Evolutionary conservation across 2,329 filamentous ascomycete species (phyloP).

Genomic region (Waltergamsia citrina): DNA sequence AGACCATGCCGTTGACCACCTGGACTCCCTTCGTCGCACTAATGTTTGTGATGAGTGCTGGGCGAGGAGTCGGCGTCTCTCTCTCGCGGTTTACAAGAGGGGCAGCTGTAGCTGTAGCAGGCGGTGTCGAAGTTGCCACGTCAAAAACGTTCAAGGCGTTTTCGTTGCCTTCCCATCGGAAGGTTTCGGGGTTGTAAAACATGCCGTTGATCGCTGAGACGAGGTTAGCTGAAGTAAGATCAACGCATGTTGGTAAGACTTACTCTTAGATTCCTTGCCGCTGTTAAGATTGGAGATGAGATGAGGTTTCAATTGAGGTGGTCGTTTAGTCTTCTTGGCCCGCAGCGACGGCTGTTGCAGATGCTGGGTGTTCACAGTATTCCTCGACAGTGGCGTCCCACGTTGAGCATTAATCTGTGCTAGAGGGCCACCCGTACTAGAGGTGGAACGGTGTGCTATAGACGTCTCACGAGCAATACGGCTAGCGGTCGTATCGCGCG

Average conservation of each 20-base stretch:
- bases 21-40: conserved; percentile 78
- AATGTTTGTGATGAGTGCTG: conserved; percentile 87
- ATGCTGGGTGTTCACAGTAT: conserved; percentile 33
- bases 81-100: conserved; percentile 36
- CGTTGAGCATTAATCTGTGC: conserved; percentile 46
- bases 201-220: conserved; percentile 77
- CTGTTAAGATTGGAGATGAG: conserved; percentile 77
- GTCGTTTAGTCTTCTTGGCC: conserved; percentile 49
- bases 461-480: conserved; percentile 55
- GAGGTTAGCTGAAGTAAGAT: neutral
- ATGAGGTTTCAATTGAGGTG: conserved; percentile 67
- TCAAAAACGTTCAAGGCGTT: conserved; percentile 76
- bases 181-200: conserved; percentile 84
- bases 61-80: conserved; percentile 49
- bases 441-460: conserved; percentile 48
- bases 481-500: conserved; percentile 56
- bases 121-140: conserved; percentile 43
- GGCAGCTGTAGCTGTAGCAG: conserved; percentile 9
- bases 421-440: conserved; percentile 42
- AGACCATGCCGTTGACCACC: conserved; percentile 96
- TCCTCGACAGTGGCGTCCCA: conserved; percentile 39
- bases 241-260: too few species aligned
- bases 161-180: conserved; percentile 94
- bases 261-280: conserved; percentile 72
- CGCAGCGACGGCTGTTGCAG: conserved; percentile 30